These are phyloP conservation scores for Leccinum variabile DNA, from an alignment of 1,284 basidiomycete genomes.

Conservation along the genomic window DNA sequence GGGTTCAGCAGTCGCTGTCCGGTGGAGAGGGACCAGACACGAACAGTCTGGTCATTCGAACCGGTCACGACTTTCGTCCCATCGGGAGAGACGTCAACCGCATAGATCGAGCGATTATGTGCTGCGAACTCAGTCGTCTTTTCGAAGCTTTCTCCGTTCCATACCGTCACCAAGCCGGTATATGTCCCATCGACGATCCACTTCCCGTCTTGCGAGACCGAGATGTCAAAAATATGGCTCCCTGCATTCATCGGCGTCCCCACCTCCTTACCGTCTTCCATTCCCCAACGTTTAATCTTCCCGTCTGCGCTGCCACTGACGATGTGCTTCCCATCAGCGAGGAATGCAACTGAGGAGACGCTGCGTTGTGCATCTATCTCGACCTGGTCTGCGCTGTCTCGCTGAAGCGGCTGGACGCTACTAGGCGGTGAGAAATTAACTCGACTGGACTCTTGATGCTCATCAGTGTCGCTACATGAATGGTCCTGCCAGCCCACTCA, in stretches of 20 bases:
- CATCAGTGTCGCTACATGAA: not conserved
- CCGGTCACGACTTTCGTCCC: not conserved
- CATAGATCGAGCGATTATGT: not conserved
- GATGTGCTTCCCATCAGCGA: not conserved
- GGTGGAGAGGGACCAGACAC: not conserved
- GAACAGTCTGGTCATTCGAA: not conserved
- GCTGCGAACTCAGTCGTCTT: not conserved
- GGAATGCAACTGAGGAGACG: not conserved
- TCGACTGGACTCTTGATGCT: not conserved
- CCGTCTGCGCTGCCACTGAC: not conserved
- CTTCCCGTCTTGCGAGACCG: not conserved
- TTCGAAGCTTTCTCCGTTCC: not conserved
- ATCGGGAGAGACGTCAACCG: not conserved
- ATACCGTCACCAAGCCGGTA: not conserved
- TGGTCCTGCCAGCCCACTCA: not conserved
- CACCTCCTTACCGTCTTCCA: not conserved
- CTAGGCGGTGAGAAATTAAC: not conserved
- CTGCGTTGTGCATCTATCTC: not conserved
- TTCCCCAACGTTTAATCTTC: not conserved
- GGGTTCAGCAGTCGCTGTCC: not conserved
- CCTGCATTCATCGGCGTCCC: not conserved
- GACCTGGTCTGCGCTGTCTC: not conserved
- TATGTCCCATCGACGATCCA: not conserved
- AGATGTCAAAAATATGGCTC: not conserved
- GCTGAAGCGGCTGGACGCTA: not conserved